phyloP scores from a whole-genome alignment of 371 early-diverging fungal species.

The Dipsacomyces acuminosporus region DNA sequence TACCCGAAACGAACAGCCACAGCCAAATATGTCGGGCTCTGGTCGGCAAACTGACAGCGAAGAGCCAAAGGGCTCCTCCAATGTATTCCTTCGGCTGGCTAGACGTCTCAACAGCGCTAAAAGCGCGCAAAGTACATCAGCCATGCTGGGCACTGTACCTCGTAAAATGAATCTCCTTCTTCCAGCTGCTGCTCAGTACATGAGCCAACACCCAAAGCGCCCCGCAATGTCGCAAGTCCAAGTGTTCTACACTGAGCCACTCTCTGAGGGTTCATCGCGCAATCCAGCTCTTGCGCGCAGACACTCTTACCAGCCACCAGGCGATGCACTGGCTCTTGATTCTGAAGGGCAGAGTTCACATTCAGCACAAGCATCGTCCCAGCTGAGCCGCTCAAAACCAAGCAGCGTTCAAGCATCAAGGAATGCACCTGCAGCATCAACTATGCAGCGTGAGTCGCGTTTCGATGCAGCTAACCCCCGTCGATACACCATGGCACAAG shows the following conservation, averaged over 20 bases:
- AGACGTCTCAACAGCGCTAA: slow-evolving; percentile 32
- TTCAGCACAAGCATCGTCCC: background rate
- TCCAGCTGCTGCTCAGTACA: slow-evolving; percentile 40
- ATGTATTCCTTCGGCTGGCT: slow-evolving; percentile 37
- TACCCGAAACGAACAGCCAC: slow-evolving; percentile 4
- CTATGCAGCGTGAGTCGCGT: too few relatives aligned
- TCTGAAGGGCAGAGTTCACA: background rate
- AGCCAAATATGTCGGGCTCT: background rate
- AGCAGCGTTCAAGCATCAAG: background rate
- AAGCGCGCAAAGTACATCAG: slow-evolving; percentile 4
- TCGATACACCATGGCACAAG: too few relatives aligned
- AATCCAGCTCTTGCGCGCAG: slow-evolving; percentile 31
- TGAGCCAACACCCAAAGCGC: slow-evolving; percentile 38
- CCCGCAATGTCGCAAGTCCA: slow-evolving; percentile 30
- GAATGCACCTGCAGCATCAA: too few relatives aligned
- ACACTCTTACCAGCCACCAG: slow-evolving; percentile 32
- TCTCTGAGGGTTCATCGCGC: slow-evolving; percentile 11
- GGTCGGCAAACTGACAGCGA: background rate
- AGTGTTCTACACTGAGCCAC: slow-evolving; percentile 29
- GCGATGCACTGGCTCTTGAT: background rate
- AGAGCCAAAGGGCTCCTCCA: slow-evolving; percentile 10
- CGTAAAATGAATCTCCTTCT: slow-evolving; percentile 42
- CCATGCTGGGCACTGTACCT: slow-evolving; percentile 31
- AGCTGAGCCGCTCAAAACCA: background rate
- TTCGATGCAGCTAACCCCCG: too few relatives aligned